Conservation (phyloP, 805 yeast species). For the Candida pini region DNA sequence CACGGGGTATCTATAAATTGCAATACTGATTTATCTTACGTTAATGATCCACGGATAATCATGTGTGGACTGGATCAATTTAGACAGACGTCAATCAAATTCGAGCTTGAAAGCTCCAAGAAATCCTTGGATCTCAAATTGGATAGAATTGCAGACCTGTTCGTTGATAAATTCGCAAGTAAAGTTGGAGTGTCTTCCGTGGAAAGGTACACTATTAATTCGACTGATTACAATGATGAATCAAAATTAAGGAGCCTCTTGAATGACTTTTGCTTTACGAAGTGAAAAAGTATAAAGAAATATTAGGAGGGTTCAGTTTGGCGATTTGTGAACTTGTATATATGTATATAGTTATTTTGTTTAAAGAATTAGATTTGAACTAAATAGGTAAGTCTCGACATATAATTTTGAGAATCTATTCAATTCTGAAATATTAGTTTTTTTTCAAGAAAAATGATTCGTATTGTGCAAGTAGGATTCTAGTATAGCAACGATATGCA, state of each 20-base stretch:
- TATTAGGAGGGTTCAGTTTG: too few relatives aligned
- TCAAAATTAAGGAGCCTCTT: constrained; percentile 3
- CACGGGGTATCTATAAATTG: constrained; percentile 89
- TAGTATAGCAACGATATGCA: too few relatives aligned
- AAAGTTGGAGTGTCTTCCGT: constrained; percentile 26
- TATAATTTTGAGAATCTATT: too few relatives aligned
- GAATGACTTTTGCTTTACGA: constrained; percentile 2
- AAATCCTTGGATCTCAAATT: constrained; percentile 7
- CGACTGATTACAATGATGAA: neutral
- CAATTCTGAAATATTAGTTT: too few relatives aligned
- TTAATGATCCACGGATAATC: constrained; percentile 54
- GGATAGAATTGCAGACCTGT: constrained; percentile 34
- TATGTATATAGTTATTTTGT: too few relatives aligned
- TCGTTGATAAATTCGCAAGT: constrained; percentile 40
- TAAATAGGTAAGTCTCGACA: too few relatives aligned
- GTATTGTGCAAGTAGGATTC: too few relatives aligned
- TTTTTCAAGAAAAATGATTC: too few relatives aligned
- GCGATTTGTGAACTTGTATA: neutral
- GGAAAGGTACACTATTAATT: constrained; percentile 2
- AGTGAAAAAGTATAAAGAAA: too few relatives aligned
- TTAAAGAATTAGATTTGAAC: too few relatives aligned
- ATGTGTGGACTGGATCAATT: constrained; percentile 81
- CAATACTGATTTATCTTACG: constrained; percentile 61
- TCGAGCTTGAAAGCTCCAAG: constrained; percentile 18
- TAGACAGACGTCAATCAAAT: constrained; percentile 47